These are phyloP conservation scores for Hypsizygus marmoreus DNA, from an alignment of 768 basidiomycete species.

Conservation along the genomic window DNA sequence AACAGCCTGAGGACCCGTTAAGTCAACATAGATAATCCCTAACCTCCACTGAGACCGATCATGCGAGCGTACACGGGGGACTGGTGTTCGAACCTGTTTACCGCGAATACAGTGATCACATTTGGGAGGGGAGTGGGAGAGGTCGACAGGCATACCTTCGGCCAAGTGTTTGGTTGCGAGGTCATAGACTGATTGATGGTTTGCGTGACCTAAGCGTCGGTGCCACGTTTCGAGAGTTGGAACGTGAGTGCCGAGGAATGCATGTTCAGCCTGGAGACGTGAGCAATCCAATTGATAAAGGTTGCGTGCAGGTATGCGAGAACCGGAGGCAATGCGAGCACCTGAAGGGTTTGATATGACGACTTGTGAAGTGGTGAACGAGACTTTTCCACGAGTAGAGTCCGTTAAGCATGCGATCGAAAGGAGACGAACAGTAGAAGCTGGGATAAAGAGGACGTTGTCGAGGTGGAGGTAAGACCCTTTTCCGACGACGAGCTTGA, in stretches of 20 bases:
- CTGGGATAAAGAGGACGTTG: slow-evolving; percentile 22
- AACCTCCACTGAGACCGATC: not conserved
- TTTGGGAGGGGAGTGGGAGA: not conserved
- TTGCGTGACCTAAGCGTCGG: slow-evolving; percentile 26
- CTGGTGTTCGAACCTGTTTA: slow-evolving; percentile 9
- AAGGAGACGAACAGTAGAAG: slow-evolving; percentile 22
- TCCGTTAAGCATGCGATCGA: slow-evolving; percentile 24
- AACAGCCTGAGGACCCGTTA: not conserved
- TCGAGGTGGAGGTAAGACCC: slow-evolving; percentile 14
- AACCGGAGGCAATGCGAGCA: slow-evolving; percentile 14
- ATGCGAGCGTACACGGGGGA: not conserved
- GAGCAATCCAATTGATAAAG: slow-evolving; percentile 17
- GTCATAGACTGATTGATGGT: slow-evolving; percentile 21
- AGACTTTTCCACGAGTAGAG: slow-evolving; percentile 13
- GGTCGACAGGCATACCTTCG: slow-evolving; percentile 7
- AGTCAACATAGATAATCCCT: slow-evolving; percentile 8
- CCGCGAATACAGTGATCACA: slow-evolving; percentile 9
- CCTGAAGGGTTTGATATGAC: slow-evolving; percentile 13
- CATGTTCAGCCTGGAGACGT: slow-evolving; percentile 14
- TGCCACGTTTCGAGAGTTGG: slow-evolving; percentile 29
- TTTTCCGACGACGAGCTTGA: slow-evolving; percentile 15
- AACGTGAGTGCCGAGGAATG: slow-evolving; percentile 5
- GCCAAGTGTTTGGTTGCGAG: slow-evolving; percentile 18
- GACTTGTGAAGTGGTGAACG: slow-evolving; percentile 16
- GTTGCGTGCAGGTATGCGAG: slow-evolving; percentile 9